Base-by-base conservation (phyloP, 306 rosid species). In the Fagus crenata region DNA sequence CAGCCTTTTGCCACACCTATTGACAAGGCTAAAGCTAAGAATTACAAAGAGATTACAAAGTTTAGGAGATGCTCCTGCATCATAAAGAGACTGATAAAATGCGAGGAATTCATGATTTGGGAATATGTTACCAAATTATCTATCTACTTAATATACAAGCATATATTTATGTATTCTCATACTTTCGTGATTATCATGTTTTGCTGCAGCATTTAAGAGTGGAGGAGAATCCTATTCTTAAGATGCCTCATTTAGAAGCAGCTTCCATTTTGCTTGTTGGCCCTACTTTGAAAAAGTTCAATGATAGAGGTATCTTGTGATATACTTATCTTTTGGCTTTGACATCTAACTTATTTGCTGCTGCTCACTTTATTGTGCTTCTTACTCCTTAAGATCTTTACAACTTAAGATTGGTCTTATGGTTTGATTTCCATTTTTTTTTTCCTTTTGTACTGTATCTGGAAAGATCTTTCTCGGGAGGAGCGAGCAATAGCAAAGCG, bases 181-280 rank as follows among this genome's bases (percentile, higher is more conserved):
- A 39, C 75, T 81, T 74, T 51, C 77, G 17, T 68, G 63, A 65
- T 77, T 76, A 73, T 81, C 75, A 77, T 71, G 32, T 82, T 81
- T 4, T 63, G 67, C 41, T 84, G 85, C 85, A 95, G 99, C 99
- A 96, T 87, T 92, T 96, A 78, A 92, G 98, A 77, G 86, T 96
- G 78, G 99, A 96, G 89, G 98, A 96, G 88, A 96, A 96, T 65
- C 99, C 99, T 59, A 88, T 96, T 81, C 91, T 92, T 69, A 92
- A 92, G 88, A 92, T 91, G 93, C 87, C 88, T 76, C 96, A 96
- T 89, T 67, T 92, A 75, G 97, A 88, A 92, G 99, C 99, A 55
- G 99, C 99, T 58, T 92, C 97, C 49, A 87, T 96, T 81, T 88
- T 96, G 88, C 95, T 96, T 35, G 93, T 89, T 77, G 99, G 99